Evolutionary conservation across 768 basidiomycete genomes (phyloP).

Genomic region (Auriscalpium vulgare): DNA sequence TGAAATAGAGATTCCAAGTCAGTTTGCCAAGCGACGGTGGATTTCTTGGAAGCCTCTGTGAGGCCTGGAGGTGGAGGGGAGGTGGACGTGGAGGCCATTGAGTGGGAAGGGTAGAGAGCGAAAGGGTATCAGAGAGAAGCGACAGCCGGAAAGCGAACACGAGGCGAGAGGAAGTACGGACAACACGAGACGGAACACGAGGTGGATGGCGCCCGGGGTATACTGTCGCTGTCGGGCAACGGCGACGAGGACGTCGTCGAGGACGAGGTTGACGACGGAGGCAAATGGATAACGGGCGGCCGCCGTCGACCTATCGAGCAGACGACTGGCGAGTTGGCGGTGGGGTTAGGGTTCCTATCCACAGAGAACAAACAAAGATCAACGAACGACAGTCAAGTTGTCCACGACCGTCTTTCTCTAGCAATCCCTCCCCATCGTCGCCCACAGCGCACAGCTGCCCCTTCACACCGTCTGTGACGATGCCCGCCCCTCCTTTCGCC

Average conservation of each 20-base stretch:
- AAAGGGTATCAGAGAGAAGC: background rate
- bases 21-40: constrained; percentile 70
- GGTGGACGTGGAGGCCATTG: background rate
- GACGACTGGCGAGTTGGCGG: background rate
- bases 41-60: constrained; percentile 57
- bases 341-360: background rate
- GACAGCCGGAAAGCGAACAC: background rate
- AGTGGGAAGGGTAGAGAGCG: background rate
- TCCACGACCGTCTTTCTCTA: background rate
- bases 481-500: constrained; percentile 12
- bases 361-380: background rate
- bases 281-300: background rate
- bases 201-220: background rate
- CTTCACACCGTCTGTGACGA: background rate
- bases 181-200: background rate
- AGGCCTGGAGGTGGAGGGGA: constrained; percentile 39
- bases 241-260: background rate
- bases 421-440: background rate
- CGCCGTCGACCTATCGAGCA: too few species aligned
- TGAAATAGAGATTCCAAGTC: constrained; percentile 74
- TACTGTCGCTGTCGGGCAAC: background rate
- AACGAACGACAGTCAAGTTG: background rate
- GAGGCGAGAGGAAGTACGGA: background rate
- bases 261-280: background rate
- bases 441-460: background rate